phyloP scores from a whole-genome alignment of 1,139 yeast genomes.

The Hyphopichia burtonii region DNA sequence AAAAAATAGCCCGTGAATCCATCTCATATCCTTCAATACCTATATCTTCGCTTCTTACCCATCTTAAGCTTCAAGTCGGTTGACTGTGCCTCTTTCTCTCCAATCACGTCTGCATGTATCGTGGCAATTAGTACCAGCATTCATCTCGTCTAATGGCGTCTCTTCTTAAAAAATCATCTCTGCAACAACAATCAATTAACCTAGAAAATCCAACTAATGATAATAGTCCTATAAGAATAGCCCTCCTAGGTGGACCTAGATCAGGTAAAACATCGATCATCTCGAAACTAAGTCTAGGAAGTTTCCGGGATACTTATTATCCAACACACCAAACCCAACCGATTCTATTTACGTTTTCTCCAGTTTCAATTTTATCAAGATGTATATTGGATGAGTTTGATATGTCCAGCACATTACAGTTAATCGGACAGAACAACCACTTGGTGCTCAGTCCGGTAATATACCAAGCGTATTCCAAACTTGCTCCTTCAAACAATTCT shows the following conservation, averaged over 20 bases:
- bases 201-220: conserved; percentile 13
- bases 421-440: conserved; percentile 11
- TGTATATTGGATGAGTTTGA: conserved; percentile 48
- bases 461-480: conserved; percentile 23
- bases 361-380: conserved; percentile 38
- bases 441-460: conserved; percentile 29
- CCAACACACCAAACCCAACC: conserved; percentile 62
- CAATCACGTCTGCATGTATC: not conserved
- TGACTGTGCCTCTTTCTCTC: too few relatives aligned
- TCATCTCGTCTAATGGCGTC: not conserved
- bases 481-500: conserved; percentile 5
- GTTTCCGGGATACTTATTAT: conserved; percentile 57
- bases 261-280: conserved; percentile 53
- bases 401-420: conserved; percentile 10
- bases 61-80: too few relatives aligned
- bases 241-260: conserved; percentile 55
- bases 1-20: too few relatives aligned
- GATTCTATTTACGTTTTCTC: conserved; percentile 51
- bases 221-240: conserved; percentile 49
- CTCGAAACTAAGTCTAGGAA: conserved; percentile 49
- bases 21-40: too few relatives aligned
- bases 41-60: too few relatives aligned
- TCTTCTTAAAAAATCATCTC: conserved; percentile 4
- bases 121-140: not conserved
- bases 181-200: not conserved